These are phyloP conservation scores for Russula emetica DNA, from an alignment of 768 basidiomycete genomes.

Conservation along the genomic window DNA sequence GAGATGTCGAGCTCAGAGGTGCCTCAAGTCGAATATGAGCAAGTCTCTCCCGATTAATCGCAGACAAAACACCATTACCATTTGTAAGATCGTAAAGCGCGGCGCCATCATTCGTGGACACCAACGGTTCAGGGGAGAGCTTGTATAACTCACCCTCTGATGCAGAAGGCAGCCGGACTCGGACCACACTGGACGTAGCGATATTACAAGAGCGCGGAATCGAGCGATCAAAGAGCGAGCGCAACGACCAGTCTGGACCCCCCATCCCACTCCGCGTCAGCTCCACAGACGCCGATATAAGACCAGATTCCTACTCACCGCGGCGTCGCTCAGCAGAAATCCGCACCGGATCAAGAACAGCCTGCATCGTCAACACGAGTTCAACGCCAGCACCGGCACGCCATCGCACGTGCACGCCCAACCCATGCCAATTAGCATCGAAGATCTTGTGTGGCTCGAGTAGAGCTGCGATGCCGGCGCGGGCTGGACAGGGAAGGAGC, in stretches of 20 bases:
- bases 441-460: slow-evolving; percentile 84
- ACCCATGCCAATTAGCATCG: slow-evolving; percentile 88
- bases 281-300: neutral
- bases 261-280: no score
- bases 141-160: slow-evolving; percentile 34
- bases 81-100: slow-evolving; percentile 49
- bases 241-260: slow-evolving; percentile 66
- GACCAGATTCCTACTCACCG: slow-evolving; percentile 40
- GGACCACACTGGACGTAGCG: slow-evolving; percentile 54
- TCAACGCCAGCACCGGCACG: slow-evolving; percentile 49
- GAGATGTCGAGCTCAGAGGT: slow-evolving; percentile 48
- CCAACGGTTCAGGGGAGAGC: slow-evolving; percentile 51
- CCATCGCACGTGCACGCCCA: slow-evolving; percentile 75
- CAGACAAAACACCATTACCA: slow-evolving; percentile 38
- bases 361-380: slow-evolving; percentile 64
- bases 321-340: slow-evolving; percentile 45
- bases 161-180: slow-evolving; percentile 42
- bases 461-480: slow-evolving; percentile 76
- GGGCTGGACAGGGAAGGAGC: slow-evolving; percentile 86
- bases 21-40: slow-evolving; percentile 23
- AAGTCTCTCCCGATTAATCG: neutral
- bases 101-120: slow-evolving; percentile 31
- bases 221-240: slow-evolving; percentile 59
- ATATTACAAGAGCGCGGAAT: slow-evolving; percentile 68
- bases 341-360: slow-evolving; percentile 75